phyloP scores from a whole-genome alignment of 23 red algal species.

The Gracilaria gracilis region DNA sequence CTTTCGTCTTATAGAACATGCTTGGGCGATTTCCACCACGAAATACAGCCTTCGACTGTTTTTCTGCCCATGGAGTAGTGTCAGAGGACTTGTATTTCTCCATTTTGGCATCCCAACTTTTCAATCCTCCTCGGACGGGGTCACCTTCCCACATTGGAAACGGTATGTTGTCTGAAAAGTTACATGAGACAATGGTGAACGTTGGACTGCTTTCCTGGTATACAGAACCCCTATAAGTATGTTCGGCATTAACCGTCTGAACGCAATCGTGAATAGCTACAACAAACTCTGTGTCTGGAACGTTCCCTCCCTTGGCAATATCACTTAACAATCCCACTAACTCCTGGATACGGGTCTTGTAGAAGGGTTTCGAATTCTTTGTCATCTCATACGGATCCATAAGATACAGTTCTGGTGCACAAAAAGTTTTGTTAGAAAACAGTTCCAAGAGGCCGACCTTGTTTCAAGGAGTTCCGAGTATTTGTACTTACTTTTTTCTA shows the following conservation, averaged over 20 bases:
- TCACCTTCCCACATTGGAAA: slow-evolving; percentile 96
- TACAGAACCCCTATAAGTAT: slow-evolving; percentile 75
- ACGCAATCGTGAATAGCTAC: slow-evolving; percentile 98
- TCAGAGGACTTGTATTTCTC: slow-evolving; percentile 68
- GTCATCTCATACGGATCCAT: slow-evolving; percentile 89
- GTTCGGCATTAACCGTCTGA: slow-evolving; percentile 86
- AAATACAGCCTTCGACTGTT: slow-evolving; percentile 84
- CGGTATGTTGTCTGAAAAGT: slow-evolving; percentile 97
- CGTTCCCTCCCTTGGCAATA: slow-evolving; percentile 65
- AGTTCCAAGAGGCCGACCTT: background rate
- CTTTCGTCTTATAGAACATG: slow-evolving; percentile 77
- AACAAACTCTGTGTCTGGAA: slow-evolving; percentile 88
- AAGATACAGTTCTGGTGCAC: slow-evolving; percentile 72
- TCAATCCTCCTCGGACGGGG: slow-evolving; percentile 63
- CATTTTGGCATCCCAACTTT: slow-evolving; percentile 87
- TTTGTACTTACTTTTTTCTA: slow-evolving; percentile 69
- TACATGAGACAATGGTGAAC: slow-evolving; percentile 93
- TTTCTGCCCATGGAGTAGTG: slow-evolving; percentile 76
- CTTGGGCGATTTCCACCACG: slow-evolving; percentile 87
- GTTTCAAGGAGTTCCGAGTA: background rate
- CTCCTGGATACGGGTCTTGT: slow-evolving; percentile 84
- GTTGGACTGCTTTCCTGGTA: slow-evolving; percentile 80
- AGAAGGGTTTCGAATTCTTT: slow-evolving; percentile 84
- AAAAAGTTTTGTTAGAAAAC: background rate
- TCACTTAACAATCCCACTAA: slow-evolving; percentile 79